phyloP scores from a whole-genome alignment of 306 rosid genomes.

The Lathyrus aphaca region DNA sequence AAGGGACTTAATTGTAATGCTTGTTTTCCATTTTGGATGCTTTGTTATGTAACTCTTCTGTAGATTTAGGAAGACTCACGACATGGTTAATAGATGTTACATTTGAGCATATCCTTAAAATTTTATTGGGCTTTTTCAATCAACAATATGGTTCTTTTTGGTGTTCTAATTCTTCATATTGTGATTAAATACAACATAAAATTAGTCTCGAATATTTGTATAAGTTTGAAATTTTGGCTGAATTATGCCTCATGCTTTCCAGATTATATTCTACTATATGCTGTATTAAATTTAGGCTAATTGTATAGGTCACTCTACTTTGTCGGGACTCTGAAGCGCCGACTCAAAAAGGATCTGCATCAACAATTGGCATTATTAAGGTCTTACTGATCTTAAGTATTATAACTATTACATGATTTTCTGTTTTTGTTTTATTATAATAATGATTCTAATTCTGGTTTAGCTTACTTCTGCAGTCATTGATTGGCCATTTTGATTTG shows the following conservation, averaged over 20 bases:
- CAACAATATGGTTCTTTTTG: conserved; percentile 22
- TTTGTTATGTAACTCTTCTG: not conserved
- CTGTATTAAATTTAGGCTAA: conserved; percentile 38
- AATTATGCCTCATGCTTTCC: conserved; percentile 23
- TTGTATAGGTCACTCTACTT: conserved; percentile 81
- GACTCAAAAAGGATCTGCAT: conserved; percentile 60
- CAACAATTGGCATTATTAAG: conserved; percentile 95
- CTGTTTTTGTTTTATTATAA: conserved; percentile 32
- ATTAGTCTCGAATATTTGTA: conserved; percentile 1
- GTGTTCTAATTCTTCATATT: conserved; percentile 18
- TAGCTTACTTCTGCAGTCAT: conserved; percentile 68
- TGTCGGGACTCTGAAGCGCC: conserved; percentile 72
- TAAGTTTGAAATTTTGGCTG: conserved; percentile 6
- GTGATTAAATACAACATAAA: not conserved
- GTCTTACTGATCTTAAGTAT: conserved; percentile 47
- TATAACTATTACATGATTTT: conserved; percentile 18
- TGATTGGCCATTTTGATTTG: conserved; percentile 97
- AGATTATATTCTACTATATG: conserved; percentile 30
- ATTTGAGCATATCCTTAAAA: not conserved
- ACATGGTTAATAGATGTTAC: conserved; percentile 17
- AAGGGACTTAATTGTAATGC: not conserved
- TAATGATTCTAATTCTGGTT: conserved; percentile 34
- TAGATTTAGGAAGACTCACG: not conserved
- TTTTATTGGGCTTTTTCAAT: not conserved
- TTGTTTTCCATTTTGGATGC: conserved; percentile 15